Conservation (phyloP, 345 rosid genomes). For the Pistacia integerrima region DNA sequence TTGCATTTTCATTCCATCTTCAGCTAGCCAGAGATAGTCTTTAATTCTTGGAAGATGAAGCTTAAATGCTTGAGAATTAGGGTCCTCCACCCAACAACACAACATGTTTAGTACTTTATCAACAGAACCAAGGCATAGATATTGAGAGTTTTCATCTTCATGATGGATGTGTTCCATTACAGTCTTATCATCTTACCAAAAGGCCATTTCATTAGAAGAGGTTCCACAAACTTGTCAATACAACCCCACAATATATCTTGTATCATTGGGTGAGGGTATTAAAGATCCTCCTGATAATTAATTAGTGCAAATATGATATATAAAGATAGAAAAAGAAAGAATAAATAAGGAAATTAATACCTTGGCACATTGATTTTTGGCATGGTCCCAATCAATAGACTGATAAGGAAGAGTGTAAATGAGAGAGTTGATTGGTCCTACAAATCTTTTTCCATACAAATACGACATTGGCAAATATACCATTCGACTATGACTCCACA, state of each 20-base stretch:
- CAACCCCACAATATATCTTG: constrained; percentile 64
- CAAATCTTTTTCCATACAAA: constrained; percentile 64
- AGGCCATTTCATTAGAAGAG: constrained; percentile 12
- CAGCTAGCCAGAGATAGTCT: constrained; percentile 47
- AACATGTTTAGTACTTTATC: constrained; percentile 67
- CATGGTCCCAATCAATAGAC: constrained; percentile 50
- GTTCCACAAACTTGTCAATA: constrained; percentile 45
- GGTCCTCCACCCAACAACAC: constrained; percentile 62
- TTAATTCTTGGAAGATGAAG: constrained; percentile 54
- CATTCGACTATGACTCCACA: constrained; percentile 56
- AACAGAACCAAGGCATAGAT: constrained; percentile 52
- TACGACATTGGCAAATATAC: constrained; percentile 65
- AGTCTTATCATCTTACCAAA: neutral
- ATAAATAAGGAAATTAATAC: constrained; percentile 19
- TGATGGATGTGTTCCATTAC: constrained; percentile 61
- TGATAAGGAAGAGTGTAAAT: constrained; percentile 47
- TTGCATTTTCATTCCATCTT: constrained; percentile 74
- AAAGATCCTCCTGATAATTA: constrained; percentile 57
- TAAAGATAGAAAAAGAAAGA: too few relatives aligned
- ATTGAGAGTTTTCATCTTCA: constrained; percentile 58
- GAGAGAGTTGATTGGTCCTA: constrained; percentile 42
- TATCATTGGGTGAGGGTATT: constrained; percentile 46
- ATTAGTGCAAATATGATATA: neutral
- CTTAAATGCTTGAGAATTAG: constrained; percentile 52
- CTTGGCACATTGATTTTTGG: constrained; percentile 50